A percentile compares a stretch with the other conserved stretches of the same genome.
phyloP scores from a whole-genome alignment of 2,329 filamentous ascomycete species.

The Plenodomus tracheiphilus region DNA sequence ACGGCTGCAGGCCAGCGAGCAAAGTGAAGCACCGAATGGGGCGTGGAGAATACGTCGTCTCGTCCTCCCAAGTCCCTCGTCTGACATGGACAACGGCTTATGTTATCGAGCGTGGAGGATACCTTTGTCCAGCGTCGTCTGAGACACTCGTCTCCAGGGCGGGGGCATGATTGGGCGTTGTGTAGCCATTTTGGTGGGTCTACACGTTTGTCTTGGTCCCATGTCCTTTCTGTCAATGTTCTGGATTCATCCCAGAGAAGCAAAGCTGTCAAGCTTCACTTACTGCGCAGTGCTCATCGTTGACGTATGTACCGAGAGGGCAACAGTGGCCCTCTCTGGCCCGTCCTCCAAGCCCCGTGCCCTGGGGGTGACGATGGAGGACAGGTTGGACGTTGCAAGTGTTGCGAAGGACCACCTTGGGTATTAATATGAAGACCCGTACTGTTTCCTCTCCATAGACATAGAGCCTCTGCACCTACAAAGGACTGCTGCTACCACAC shows the following conservation, averaged over 20 bases:
- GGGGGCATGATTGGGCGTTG: slow-evolving; percentile 30
- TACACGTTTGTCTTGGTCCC: slow-evolving; percentile 25
- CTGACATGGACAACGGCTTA: slow-evolving; percentile 20
- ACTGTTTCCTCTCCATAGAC: not conserved
- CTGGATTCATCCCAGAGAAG: slow-evolving; percentile 28
- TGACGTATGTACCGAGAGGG: slow-evolving; percentile 28
- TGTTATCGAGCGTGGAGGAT: slow-evolving; percentile 27
- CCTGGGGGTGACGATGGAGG: slow-evolving; percentile 26
- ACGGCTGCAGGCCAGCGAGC: slow-evolving; percentile 19
- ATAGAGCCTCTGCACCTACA: not conserved
- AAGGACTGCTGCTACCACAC: not conserved
- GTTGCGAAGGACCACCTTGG: slow-evolving; percentile 10
- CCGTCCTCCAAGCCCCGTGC: slow-evolving; percentile 34
- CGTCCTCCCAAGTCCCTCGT: slow-evolving; percentile 14
- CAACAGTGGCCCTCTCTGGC: slow-evolving; percentile 41
- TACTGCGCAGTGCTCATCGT: slow-evolving; percentile 25
- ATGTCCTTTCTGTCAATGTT: slow-evolving; percentile 36
- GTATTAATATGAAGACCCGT: not conserved
- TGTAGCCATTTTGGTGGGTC: slow-evolving; percentile 23
- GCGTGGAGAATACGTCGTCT: slow-evolving; percentile 13
- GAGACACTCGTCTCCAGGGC: slow-evolving; percentile 39
- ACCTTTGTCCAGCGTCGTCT: slow-evolving; percentile 27
- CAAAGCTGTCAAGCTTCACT: slow-evolving; percentile 37
- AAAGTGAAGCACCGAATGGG: slow-evolving; percentile 29
- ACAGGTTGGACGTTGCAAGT: slow-evolving; percentile 18